Conservation (phyloP, 495 filamentous ascomycete species). For the Oidiodendron maius region DNA sequence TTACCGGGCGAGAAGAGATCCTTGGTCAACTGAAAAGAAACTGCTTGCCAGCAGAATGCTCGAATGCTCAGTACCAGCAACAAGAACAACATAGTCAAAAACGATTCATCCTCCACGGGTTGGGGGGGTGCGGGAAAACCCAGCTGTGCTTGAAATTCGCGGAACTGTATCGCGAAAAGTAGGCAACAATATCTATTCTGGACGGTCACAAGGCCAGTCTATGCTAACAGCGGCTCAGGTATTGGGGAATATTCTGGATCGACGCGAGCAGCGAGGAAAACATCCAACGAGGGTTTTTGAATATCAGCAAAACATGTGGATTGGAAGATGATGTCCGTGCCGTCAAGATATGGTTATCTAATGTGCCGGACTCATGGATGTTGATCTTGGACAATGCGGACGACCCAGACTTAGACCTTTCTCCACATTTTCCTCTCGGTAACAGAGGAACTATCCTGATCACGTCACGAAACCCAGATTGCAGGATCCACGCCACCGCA, state of each 20-base stretch:
- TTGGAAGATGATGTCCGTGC: slow-evolving; percentile 18
- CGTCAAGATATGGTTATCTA: slow-evolving; percentile 29
- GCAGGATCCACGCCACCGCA: slow-evolving; percentile 25
- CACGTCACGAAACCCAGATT: slow-evolving; percentile 34
- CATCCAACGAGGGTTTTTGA: slow-evolving; percentile 23
- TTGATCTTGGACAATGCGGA: slow-evolving; percentile 45
- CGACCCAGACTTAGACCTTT: slow-evolving; percentile 29
- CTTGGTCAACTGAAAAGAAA: background rate
- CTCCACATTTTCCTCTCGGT: slow-evolving; percentile 30
- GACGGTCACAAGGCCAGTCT: too few species aligned
- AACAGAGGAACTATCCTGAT: slow-evolving; percentile 30
- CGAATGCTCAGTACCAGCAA: background rate
- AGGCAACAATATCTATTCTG: background rate
- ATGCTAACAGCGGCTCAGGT: slow-evolving; percentile 22
- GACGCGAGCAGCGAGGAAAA: slow-evolving; percentile 30
- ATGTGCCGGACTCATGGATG: slow-evolving; percentile 32
- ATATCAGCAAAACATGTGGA: slow-evolving; percentile 17
- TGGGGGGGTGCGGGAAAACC: slow-evolving; percentile 10
- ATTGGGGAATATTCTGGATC: slow-evolving; percentile 40
- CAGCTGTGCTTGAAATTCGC: slow-evolving; percentile 13
- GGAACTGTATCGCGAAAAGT: background rate
- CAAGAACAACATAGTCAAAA: too few species aligned
- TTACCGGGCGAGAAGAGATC: background rate
- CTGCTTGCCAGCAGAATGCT: background rate
- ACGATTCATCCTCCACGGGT: background rate